A percentile compares a stretch with the other conserved stretches of the same genome.
These are phyloP conservation scores for Pestalotiopsis sp. DNA, from an alignment of 2,329 filamentous ascomycete species.

Conservation along the genomic window DNA sequence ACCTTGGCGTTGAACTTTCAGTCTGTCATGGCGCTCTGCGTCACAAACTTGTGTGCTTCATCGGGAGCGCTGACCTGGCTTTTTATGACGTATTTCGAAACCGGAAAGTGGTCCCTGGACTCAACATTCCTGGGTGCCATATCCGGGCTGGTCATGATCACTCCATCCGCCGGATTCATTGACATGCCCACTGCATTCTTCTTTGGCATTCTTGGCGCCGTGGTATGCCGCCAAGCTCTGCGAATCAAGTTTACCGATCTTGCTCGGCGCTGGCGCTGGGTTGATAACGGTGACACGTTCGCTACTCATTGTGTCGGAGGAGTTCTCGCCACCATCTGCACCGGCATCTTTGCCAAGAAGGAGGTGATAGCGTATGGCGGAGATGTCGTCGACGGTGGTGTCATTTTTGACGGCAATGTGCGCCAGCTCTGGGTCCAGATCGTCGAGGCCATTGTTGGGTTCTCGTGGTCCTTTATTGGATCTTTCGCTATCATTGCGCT, in stretches of 20 bases:
- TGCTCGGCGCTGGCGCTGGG: constrained; percentile 50
- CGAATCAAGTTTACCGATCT: constrained; percentile 54
- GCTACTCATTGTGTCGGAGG: constrained; percentile 57
- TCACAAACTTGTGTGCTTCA: constrained; percentile 51
- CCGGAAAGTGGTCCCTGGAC: constrained; percentile 46
- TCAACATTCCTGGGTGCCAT: constrained; percentile 55
- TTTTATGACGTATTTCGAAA: constrained; percentile 42
- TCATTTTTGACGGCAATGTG: constrained; percentile 55
- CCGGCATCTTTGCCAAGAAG: constrained; percentile 52
- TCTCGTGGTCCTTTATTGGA: constrained; percentile 51
- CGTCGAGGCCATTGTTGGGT: constrained; percentile 52
- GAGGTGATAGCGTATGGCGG: constrained; percentile 54
- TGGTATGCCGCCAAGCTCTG: constrained; percentile 52
- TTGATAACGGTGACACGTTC: constrained; percentile 58
- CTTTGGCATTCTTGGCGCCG: constrained; percentile 48
- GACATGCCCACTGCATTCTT: constrained; percentile 50
- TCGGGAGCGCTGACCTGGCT: constrained; percentile 50
- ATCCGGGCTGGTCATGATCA: constrained; percentile 55
- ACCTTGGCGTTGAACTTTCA: constrained; percentile 51
- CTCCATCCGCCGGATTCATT: constrained; percentile 47
- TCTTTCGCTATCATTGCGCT: constrained; percentile 51
- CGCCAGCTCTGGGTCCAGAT: constrained; percentile 52
- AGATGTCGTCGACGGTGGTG: constrained; percentile 50
- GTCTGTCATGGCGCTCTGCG: constrained; percentile 50
- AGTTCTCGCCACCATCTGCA: constrained; percentile 50